These are phyloP conservation scores for Mesembryanthemum crystallinum DNA, from an alignment of 148 eudicot species.

Conservation along the genomic window DNA sequence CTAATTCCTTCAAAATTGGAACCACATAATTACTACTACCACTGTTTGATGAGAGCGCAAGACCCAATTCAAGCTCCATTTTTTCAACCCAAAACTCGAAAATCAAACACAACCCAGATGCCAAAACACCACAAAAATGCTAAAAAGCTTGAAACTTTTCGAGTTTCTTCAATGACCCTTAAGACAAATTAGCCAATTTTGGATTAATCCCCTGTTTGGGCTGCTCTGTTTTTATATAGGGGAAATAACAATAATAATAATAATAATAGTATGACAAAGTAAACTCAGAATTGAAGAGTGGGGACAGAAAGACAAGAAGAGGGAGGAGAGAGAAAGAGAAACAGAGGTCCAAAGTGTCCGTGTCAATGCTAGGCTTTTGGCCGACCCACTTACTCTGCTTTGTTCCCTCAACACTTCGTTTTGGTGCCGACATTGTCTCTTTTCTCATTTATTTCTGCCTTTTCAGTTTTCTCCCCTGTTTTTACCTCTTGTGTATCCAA, in stretches of 20 bases:
- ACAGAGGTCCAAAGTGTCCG: slow-evolving; percentile 26
- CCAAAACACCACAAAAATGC: slow-evolving; percentile 17
- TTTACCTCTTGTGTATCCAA: slow-evolving; percentile 10
- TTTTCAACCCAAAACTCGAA: background rate
- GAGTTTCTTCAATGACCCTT: background rate
- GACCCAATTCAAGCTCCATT: slow-evolving; percentile 72
- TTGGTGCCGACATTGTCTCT: slow-evolving; percentile 33
- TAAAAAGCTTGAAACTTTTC: slow-evolving; percentile 25
- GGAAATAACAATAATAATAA: background rate
- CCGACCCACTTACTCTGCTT: slow-evolving; percentile 38
- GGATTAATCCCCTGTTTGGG: slow-evolving; percentile 15
- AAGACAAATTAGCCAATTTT: background rate
- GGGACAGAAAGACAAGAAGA: slow-evolving; percentile 8
- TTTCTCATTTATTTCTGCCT: slow-evolving; percentile 7
- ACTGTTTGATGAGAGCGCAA: slow-evolving; percentile 33
- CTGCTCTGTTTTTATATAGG: background rate
- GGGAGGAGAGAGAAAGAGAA: background rate
- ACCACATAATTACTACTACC: background rate
- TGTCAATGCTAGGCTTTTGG: slow-evolving; percentile 33
- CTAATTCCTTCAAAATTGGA: slow-evolving; percentile 26
- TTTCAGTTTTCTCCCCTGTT: background rate
- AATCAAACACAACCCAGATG: slow-evolving; percentile 10
- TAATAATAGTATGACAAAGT: background rate
- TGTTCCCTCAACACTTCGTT: slow-evolving; percentile 34
- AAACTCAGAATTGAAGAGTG: background rate